phyloP scores from a whole-genome alignment of 2,329 filamentous ascomycete genomes.

The Sarocladium oryzae region DNA sequence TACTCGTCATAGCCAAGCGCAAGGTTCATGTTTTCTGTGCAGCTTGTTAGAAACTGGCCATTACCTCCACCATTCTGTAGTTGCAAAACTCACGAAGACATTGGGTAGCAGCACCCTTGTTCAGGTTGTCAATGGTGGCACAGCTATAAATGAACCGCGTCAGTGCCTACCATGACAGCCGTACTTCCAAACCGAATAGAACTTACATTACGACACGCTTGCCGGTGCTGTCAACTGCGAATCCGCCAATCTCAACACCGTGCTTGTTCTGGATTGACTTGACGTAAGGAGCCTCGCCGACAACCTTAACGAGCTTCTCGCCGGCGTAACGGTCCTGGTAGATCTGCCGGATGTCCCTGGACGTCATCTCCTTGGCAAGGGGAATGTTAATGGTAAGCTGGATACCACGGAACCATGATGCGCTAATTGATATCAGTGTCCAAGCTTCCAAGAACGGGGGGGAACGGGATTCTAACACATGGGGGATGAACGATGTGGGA shows the following conservation, averaged over 20 bases:
- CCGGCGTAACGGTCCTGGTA: constrained; percentile 96
- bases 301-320: constrained; percentile 89
- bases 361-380: constrained; percentile 77
- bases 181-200: not conserved
- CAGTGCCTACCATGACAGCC: not conserved
- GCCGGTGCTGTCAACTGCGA: constrained; percentile 83
- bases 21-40: constrained; percentile 80
- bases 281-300: constrained; percentile 80
- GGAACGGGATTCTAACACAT: constrained; percentile 46
- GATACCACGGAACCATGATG: constrained; percentile 96
- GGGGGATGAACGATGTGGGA: constrained; percentile 79
- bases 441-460: not conserved
- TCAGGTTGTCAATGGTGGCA: constrained; percentile 83
- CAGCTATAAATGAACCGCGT: constrained; percentile 36
- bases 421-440: constrained; percentile 24
- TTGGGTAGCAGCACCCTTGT: constrained; percentile 88
- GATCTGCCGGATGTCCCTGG: constrained; percentile 84
- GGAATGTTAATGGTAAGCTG: constrained; percentile 88
- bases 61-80: too few relatives aligned
- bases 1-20: constrained; percentile 81
- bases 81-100: constrained; percentile 64
- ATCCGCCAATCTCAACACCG: constrained; percentile 88
- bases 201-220: constrained; percentile 75
- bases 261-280: constrained; percentile 81
- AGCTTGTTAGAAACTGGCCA: constrained; percentile 4